These are phyloP conservation scores for Colletotrichum liriopes DNA, from an alignment of 2,329 filamentous ascomycete genomes.

Conservation along the genomic window DNA sequence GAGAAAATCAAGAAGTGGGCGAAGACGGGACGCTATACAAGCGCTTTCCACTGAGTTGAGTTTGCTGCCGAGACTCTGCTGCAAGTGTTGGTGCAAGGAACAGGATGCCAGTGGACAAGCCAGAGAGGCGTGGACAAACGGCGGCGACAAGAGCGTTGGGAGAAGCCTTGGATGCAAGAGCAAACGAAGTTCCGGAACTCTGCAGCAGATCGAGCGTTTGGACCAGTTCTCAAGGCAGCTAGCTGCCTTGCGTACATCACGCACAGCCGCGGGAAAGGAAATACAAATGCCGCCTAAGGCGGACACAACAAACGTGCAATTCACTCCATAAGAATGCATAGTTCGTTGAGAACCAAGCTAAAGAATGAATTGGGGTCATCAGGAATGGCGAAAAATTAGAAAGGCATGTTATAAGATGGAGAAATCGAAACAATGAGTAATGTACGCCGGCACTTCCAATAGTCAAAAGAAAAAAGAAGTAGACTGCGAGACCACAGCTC, in stretches of 20 bases:
- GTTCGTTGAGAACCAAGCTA: background rate
- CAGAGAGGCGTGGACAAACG: slow-evolving; percentile 1
- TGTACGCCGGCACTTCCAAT: too few species aligned
- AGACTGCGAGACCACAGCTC: too few species aligned
- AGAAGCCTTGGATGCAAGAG: background rate
- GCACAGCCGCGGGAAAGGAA: too few species aligned
- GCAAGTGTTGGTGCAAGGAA: background rate
- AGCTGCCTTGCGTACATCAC: background rate
- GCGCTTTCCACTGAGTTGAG: background rate
- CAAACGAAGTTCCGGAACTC: background rate
- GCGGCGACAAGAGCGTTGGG: background rate
- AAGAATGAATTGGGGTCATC: too few species aligned
- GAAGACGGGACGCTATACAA: background rate
- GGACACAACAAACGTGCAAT: background rate
- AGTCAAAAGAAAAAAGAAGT: too few species aligned
- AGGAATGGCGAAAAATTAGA: too few species aligned
- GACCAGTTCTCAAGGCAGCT: too few species aligned
- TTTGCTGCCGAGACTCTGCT: background rate
- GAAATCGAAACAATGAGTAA: too few species aligned
- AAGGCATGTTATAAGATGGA: too few species aligned
- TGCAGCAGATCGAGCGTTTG: background rate
- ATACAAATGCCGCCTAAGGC: background rate
- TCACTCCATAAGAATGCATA: background rate
- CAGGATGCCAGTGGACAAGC: background rate
- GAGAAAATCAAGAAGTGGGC: background rate